A percentile compares a stretch with the other conserved stretches of the same genome.
phyloP scores from a whole-genome alignment of 2,329 filamentous ascomycete species.

The Neonectria coccinea region DNA sequence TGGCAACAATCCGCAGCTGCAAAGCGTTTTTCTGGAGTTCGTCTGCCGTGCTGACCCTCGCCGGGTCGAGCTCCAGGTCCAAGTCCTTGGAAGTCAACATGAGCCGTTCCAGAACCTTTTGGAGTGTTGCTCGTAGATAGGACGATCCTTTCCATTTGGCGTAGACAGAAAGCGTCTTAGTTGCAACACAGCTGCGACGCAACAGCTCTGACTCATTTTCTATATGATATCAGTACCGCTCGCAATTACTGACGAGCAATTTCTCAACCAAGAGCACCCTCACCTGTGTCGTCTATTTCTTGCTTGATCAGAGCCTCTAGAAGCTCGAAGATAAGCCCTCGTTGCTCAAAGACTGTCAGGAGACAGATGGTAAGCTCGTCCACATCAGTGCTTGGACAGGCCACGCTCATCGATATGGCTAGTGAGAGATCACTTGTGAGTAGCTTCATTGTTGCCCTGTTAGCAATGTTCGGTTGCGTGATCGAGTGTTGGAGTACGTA shows the following conservation, averaged over 20 bases:
- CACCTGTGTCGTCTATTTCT: conserved; percentile 75
- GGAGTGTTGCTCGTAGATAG: conserved; percentile 73
- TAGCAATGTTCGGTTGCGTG: conserved; percentile 7
- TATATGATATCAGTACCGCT: conserved; percentile 40
- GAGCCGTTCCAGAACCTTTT: conserved; percentile 74
- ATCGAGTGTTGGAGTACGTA: conserved; percentile 19
- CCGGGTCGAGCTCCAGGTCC: conserved; percentile 75
- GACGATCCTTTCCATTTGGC: conserved; percentile 76
- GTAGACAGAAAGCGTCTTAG: conserved; percentile 78
- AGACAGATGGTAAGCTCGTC: conserved; percentile 76
- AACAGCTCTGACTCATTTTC: conserved; percentile 77
- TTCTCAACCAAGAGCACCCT: conserved; percentile 23
- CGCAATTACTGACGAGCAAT: no score
- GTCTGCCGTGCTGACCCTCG: conserved; percentile 68
- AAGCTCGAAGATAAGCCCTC: conserved; percentile 71
- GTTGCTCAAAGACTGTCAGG: conserved; percentile 76
- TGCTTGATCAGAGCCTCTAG: conserved; percentile 76
- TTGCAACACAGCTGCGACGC: conserved; percentile 76
- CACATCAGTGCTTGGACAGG: conserved; percentile 75
- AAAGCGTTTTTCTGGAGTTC: conserved; percentile 75
- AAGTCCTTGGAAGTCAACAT: conserved; percentile 75
- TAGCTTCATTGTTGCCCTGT: conserved; percentile 54
- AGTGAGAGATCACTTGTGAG: conserved; percentile 72
- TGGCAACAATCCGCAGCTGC: conserved; percentile 74
- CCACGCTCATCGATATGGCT: conserved; percentile 72